These are phyloP conservation scores for Colletotrichum liaoningense DNA, from an alignment of 2,329 filamentous ascomycete genomes.

Conservation along the genomic window DNA sequence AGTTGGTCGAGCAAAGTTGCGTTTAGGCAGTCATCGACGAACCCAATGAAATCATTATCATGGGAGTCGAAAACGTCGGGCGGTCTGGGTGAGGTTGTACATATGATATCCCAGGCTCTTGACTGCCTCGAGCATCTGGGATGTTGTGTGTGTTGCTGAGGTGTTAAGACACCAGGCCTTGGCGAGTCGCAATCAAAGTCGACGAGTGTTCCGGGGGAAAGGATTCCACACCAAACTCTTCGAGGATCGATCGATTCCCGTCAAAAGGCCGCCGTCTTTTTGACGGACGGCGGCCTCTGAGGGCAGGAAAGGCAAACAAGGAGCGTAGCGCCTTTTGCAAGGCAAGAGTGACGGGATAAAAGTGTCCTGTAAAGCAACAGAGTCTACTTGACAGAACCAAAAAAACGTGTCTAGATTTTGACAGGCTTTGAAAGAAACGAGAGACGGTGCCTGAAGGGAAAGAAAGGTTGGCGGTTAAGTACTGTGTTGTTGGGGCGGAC, in stretches of 20 bases:
- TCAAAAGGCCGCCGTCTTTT: conserved; percentile 17
- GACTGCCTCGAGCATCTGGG: background rate
- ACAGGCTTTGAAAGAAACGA: background rate
- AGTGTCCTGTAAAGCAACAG: too few species aligned
- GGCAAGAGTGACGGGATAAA: background rate
- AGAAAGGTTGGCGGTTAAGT: background rate
- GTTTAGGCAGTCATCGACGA: background rate
- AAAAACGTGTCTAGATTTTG: too few species aligned
- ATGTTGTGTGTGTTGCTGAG: background rate
- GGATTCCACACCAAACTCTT: background rate
- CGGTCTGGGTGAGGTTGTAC: background rate
- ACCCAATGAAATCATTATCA: background rate
- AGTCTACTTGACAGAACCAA: too few species aligned
- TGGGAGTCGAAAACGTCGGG: background rate
- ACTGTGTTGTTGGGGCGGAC: background rate
- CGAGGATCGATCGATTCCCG: background rate
- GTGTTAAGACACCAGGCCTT: background rate
- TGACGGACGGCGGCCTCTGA: conserved; percentile 6
- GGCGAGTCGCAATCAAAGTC: background rate
- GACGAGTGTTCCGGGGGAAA: background rate
- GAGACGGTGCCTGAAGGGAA: background rate
- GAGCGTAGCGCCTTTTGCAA: background rate
- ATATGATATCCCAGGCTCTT: background rate
- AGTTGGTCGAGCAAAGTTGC: background rate
- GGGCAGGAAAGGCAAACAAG: background rate